Base-by-base conservation (phyloP, 1,284 basidiomycete genomes). In the Retiboletus flavoniger region DNA sequence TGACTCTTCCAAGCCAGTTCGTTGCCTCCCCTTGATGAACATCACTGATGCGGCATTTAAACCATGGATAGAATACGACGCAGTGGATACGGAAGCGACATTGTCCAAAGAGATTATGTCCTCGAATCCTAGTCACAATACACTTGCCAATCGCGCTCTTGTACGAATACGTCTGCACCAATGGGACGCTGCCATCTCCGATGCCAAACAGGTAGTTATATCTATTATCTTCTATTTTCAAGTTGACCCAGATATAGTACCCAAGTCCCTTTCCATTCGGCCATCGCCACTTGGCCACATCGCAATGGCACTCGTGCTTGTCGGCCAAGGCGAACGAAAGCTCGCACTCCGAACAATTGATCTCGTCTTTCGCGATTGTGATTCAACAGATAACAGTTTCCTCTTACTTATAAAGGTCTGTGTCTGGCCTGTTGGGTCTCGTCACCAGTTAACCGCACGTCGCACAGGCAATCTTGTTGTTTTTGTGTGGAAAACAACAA, bases 361-460 rank as follows among this genome's bases (percentile, higher is more conserved):
- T 28, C 34, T 45, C 5, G 32, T 5, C 7, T 55, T 55, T 31
- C 45, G 40, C 16, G 17, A 48, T 17, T 47, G 51, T 7, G 17
- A 32, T 19, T 19, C 34, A n/a, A 31, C 16, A 16, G 51, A 43
- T 9, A 54, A 9, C 31, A 14, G 4, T 3, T 44, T 54, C 39
- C 40, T 54, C 16, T 39, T 54, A 3, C 53, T 54, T 10, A 31
- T 46, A 17, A 52, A 46, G 50, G 50, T 54, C 3, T 24, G 35
- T 28, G 9, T n/a, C 19, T 7, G 26, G 5, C 24, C n/a, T 19
- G 13, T 21, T 19, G 26, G 16, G 17, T n/a, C 14, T 29, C 16
- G 4, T 17, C 31, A 41, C 6, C 9, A 28, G 21, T 14, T 43
- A 19, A 54, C 1, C 4, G 5, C 7, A 9, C 41, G 26, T 16